Percentiles rank a stretch among this genome's conserved stretches.
These are phyloP conservation scores for Penicillium rolfsii DNA, from an alignment of 2,329 filamentous ascomycete species.

Conservation along the genomic window DNA sequence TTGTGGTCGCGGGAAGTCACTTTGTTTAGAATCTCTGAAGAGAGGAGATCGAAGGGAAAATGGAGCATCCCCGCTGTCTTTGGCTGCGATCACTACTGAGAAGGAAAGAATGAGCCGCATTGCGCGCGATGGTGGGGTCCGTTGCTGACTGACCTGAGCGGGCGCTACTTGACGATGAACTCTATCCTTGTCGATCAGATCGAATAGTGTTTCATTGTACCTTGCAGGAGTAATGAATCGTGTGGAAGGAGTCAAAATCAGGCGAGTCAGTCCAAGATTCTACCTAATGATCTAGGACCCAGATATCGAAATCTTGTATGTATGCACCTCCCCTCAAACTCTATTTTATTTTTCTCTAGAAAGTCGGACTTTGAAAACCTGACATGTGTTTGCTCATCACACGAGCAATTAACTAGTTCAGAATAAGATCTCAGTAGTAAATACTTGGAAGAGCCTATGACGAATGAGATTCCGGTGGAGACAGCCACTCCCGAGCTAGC, in stretches of 20 bases:
- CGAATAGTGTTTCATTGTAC: neutral
- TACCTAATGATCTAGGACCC: neutral
- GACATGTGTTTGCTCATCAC: neutral
- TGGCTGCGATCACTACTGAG: neutral
- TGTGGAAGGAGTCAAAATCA: neutral
- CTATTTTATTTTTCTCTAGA: neutral
- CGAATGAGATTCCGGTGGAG: neutral
- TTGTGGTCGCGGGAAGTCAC: neutral
- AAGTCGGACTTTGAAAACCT: neutral
- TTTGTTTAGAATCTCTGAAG: neutral
- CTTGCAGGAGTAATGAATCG: too few relatives aligned
- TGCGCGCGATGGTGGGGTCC: neutral
- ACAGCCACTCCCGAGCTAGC: constrained; percentile 8
- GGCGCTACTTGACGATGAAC: neutral
- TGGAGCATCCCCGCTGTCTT: neutral
- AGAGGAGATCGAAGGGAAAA: too few relatives aligned
- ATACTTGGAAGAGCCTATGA: neutral
- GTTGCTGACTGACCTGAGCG: neutral
- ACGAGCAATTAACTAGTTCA: neutral
- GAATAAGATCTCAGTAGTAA: neutral
- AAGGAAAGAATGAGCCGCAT: neutral
- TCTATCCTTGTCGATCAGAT: neutral
- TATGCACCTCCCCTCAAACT: neutral
- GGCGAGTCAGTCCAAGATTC: neutral
- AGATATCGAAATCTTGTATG: neutral